These are phyloP conservation scores for Biscutella laevigata DNA, from an alignment of 441 rosid species.

Conservation along the genomic window DNA sequence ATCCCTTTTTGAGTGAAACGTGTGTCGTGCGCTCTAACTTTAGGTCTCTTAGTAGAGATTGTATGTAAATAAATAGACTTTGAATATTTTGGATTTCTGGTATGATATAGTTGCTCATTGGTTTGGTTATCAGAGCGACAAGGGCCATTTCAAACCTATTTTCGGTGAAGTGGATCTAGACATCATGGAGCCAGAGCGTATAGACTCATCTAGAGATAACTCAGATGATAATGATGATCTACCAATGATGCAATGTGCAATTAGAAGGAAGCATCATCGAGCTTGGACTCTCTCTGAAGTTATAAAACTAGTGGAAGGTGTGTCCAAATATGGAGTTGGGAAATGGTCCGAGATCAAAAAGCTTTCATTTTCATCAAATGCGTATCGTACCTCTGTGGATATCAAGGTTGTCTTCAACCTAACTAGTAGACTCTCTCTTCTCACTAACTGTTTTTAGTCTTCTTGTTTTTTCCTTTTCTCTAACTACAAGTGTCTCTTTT, in stretches of 20 bases:
- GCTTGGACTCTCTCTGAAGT: slow-evolving; percentile 94
- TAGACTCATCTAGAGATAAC: slow-evolving; percentile 39
- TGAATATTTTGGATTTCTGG: not conserved
- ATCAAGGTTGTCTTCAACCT: slow-evolving; percentile 56
- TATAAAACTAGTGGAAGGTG: slow-evolving; percentile 71
- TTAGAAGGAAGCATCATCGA: slow-evolving; percentile 85
- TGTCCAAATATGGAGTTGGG: slow-evolving; percentile 74
- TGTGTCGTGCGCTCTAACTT: not conserved
- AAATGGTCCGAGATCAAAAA: slow-evolving; percentile 89
- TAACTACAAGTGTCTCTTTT: slow-evolving; percentile 12
- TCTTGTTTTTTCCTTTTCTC: not conserved
- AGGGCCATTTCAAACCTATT: slow-evolving; percentile 18
- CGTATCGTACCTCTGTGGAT: slow-evolving; percentile 81
- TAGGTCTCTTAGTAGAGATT: not conserved
- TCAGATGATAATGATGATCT: slow-evolving; percentile 38
- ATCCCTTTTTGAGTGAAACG: not conserved
- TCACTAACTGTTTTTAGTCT: not conserved
- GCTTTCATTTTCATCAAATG: slow-evolving; percentile 62
- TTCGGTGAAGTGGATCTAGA: slow-evolving; percentile 30
- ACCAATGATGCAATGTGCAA: slow-evolving; percentile 47
- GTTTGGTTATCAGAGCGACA: slow-evolving; percentile 18
- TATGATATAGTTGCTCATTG: slow-evolving; percentile 4
- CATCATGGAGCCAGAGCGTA: slow-evolving; percentile 29
- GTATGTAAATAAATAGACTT: not conserved
- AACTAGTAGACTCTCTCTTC: not conserved